Evolutionary conservation across 148 eudicot genomes (phyloP), one percentile per base, ranked within the genome.

Genomic region (Amaranthus hypochondriacus): DNA sequence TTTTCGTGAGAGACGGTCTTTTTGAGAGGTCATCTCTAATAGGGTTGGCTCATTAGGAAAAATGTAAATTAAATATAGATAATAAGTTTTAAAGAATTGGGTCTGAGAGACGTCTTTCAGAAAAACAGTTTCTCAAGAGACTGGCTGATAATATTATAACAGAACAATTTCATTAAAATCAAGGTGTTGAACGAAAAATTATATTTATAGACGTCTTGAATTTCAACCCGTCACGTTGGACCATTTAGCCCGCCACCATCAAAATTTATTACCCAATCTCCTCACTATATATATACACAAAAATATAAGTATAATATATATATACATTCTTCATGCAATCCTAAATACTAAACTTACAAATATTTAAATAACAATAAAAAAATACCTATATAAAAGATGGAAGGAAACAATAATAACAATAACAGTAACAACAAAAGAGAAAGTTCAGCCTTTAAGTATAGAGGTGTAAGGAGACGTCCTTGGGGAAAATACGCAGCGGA

Each of bases 401-500:
- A 42, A 14, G 6, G 10, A 14, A 53, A 46, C 6, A 0, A 39
- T 10, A 28, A 47, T 3, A 80, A 75, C 79, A 76, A 80, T 71
- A 64, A 79, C 48, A 62, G 67, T 11, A 52, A 73, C 39, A 49
- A 28, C 6, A 77, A n/a, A 44, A 56, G 18, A 65, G 71, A 48
- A 52, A 71, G 43, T 6, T 50, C 80, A 1, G 72, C 68, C 4
- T 71, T 74, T 3, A 84, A 65, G 73, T 86, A 63, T 62, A 80
- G 86, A 72, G 86, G 86, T 2, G 86, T 83, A 1, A 59, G 86
- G 5, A 48, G 81, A 74, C 81, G 83, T 3, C 84, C 83, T 2
- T 83, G 86, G 86, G 86, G 86, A 5, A 83, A 83, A 28, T 83
- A 65, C 3, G 86, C 86, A 4, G 86, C 86, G 0, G 86, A 84